A percentile compares a stretch with the other conserved stretches of the same genome.
Evolutionary conservation across 257 asterid genomes (phyloP).

Genomic region (Paulownia fortunei): DNA sequence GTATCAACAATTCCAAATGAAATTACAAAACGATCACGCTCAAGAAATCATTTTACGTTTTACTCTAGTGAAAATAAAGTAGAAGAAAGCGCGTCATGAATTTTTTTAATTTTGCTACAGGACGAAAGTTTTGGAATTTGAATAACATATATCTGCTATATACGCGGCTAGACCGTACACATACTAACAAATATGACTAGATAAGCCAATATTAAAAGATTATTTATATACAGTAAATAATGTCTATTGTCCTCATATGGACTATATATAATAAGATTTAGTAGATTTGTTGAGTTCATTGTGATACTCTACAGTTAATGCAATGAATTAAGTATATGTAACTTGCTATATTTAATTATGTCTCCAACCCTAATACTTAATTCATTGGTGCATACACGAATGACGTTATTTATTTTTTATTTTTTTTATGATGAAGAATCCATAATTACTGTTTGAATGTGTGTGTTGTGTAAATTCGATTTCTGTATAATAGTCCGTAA

Average conservation of each 20-base stretch:
- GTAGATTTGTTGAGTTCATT: not conserved
- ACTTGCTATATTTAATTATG: not conserved
- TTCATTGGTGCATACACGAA: no score
- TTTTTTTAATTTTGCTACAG: not conserved
- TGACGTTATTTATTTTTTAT: no score
- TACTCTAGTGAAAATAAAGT: no score
- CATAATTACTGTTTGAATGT: no score
- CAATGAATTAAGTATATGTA: not conserved
- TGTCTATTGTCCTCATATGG: not conserved
- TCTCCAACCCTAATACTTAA: not conserved
- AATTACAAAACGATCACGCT: not conserved
- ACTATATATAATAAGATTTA: not conserved
- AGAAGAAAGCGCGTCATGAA: slow-evolving; percentile 1
- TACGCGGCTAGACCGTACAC: slow-evolving; percentile 18
- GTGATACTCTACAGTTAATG: not conserved
- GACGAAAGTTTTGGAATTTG: slow-evolving; percentile 10
- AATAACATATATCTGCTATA: not conserved
- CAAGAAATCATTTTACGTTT: not conserved
- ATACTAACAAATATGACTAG: not conserved
- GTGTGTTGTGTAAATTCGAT: no score
- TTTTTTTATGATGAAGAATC: no score
- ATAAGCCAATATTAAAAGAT: not conserved
- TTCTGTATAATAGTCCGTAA: no score
- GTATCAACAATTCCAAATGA: no score
- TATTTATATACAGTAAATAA: not conserved